Evolutionary conservation across 108 stramenopile genomes (phyloP), one percentile per base, ranked within the genome.

Genomic region (Cylindrotheca fusiformis): DNA sequence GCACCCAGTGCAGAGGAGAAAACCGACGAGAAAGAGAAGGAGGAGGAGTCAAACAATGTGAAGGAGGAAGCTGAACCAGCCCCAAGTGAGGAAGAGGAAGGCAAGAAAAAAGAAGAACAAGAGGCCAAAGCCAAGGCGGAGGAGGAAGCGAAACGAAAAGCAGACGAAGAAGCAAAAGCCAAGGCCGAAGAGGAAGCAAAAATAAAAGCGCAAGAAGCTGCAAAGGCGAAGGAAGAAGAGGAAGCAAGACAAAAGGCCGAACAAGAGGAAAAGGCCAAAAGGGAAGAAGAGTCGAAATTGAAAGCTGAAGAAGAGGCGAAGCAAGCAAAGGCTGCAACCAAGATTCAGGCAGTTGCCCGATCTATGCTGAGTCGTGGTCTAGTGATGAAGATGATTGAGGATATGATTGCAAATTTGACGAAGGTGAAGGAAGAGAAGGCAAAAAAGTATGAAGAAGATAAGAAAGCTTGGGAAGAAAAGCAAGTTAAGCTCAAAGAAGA

Each of bases 401-500:
- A 52, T 6, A 52, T 63, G 62, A 63, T 63, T 52, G 62, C 26
- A 18, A 50, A 47, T 31, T 63, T 63, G 62, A 2, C 30, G 19
- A 32, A 18, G 18, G 4, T 31, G 28, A 47, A 63, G 28, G 62
- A 52, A 63, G 30, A 63, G 46, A 50, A 52, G 18, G 30, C 4
- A 32, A 50, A 27, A 32, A 63, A 63, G 31, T 45, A 52, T 14
- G 62, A 45, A 6, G 46, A 14, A 2, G 36, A 41, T 14, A 41
- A 41, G 36, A 41, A 41, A 14, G 50, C 26, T n/a, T 22, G 6
- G 22, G 62, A 63, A 52, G 21, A 47, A 4, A 50, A 52, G 31
- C 17, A 32, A 32, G 48, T 63, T 31, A 52, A 63, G 3, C 14
- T 63, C 20, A 14, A 41, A 41, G 36, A 41, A 41, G 36, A 41